phyloP scores from a whole-genome alignment of 192 early-diverging fungal genomes.

The Entomortierella parvispora region DNA sequence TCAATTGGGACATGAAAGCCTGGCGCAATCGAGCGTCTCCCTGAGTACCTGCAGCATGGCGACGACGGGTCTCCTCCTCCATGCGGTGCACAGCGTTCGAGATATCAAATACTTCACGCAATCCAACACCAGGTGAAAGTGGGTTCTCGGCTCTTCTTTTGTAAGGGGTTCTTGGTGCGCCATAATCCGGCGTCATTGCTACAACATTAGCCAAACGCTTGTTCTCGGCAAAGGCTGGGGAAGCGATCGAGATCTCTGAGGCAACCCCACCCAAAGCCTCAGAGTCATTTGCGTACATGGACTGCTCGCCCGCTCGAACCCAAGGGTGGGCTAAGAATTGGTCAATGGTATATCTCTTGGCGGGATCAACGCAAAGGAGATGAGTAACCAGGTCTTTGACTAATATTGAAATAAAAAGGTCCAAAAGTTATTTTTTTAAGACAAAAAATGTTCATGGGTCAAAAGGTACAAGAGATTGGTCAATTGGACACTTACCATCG shows the following conservation, averaged over 20 bases:
- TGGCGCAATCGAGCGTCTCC: conserved; percentile 8
- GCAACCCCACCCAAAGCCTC: neutral
- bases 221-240: conserved; percentile 16
- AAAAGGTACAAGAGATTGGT: neutral
- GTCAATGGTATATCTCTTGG: conserved; percentile 76
- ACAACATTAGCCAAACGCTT: conserved; percentile 10
- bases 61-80: conserved; percentile 60
- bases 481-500: conserved; percentile 39
- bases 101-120: conserved; percentile 76
- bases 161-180: conserved; percentile 14
- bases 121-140: conserved; percentile 57
- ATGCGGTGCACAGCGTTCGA: conserved; percentile 80
- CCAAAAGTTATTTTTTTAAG: neutral
- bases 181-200: conserved; percentile 22
- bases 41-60: neutral
- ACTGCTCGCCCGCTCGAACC: conserved; percentile 52
- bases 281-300: neutral
- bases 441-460: neutral
- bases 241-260: conserved; percentile 7
- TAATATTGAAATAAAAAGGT: conserved; percentile 4
- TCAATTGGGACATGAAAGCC: conserved; percentile 19
- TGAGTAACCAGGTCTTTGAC: conserved; percentile 78
- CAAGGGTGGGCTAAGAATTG: conserved; percentile 83
- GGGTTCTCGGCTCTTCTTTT: conserved; percentile 55
- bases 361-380: conserved; percentile 73